Conservation (phyloP, 2,329 filamentous ascomycete genomes). For the Decorospora gaudefroyi region DNA sequence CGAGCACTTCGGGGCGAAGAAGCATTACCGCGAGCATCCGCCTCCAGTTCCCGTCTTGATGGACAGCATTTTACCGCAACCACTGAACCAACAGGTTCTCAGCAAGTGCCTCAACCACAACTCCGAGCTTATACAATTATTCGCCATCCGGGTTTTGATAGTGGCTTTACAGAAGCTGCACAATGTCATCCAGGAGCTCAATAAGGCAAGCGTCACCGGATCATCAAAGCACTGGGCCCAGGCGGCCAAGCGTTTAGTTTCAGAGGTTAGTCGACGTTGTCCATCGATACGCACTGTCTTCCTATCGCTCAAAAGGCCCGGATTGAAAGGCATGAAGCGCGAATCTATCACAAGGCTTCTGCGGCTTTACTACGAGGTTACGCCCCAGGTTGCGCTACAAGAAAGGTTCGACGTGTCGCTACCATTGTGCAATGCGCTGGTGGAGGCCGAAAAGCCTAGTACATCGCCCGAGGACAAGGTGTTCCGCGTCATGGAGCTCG, state of each 20-base stretch:
- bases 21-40: conserved; percentile 67
- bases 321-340: conserved; percentile 72
- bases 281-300: conserved; percentile 83
- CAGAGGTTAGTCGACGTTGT: conserved; percentile 76
- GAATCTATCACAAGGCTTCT: conserved; percentile 80
- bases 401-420: conserved; percentile 88
- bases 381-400: conserved; percentile 77
- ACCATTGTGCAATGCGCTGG: conserved; percentile 70
- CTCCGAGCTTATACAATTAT: conserved; percentile 79
- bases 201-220: conserved; percentile 48
- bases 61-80: conserved; percentile 83
- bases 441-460: conserved; percentile 57
- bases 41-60: conserved; percentile 79
- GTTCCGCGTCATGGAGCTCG: conserved; percentile 72
- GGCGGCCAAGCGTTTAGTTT: conserved; percentile 67
- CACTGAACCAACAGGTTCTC: conserved; percentile 78
- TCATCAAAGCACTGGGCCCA: conserved; percentile 67
- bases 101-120: conserved; percentile 78
- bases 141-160: conserved; percentile 78
- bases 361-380: conserved; percentile 79
- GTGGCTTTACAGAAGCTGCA: conserved; percentile 79
- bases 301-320: conserved; percentile 70
- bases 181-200: conserved; percentile 65
- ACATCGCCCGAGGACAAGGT: conserved; percentile 54
- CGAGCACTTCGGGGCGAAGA: conserved; percentile 68